Evolutionary conservation across 1,284 basidiomycete genomes (phyloP).

Genomic region (Tilletia walkeri): DNA sequence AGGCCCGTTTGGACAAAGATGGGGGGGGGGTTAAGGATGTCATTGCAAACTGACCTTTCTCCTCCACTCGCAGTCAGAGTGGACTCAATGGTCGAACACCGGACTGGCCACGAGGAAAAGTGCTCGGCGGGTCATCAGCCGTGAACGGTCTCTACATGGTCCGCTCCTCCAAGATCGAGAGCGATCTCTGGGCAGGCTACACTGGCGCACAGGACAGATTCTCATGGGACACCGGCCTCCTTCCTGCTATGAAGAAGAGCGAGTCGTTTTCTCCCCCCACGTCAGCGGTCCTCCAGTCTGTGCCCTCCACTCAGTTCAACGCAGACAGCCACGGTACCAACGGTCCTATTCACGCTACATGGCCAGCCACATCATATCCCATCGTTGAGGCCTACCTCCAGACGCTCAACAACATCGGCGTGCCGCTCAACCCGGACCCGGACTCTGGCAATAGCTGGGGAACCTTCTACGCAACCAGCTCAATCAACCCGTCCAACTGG

Average conservation of each 20-base stretch:
- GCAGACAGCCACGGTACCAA: constrained; percentile 29
- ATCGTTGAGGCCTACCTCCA: constrained; percentile 39
- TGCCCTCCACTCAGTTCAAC: constrained; percentile 29
- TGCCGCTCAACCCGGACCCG: constrained; percentile 26
- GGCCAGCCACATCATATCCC: constrained; percentile 36
- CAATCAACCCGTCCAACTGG: constrained; percentile 40
- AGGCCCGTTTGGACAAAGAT: too few species aligned
- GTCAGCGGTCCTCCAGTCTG: constrained; percentile 22
- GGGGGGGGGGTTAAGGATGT: too few species aligned
- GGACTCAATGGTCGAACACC: constrained; percentile 31
- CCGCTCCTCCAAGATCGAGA: constrained; percentile 46
- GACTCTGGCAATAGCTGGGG: constrained; percentile 44
- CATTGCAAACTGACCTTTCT: constrained; percentile 22
- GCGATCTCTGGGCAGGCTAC: constrained; percentile 38
- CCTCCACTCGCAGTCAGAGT: constrained; percentile 21
- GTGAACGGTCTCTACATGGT: constrained; percentile 58
- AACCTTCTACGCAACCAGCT: constrained; percentile 37
- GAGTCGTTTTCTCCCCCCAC: constrained; percentile 31
- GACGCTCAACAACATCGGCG: constrained; percentile 27
- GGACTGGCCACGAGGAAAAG: constrained; percentile 56
- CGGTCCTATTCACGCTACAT: constrained; percentile 39
- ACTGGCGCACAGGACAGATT: constrained; percentile 31
- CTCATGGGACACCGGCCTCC: constrained; percentile 34
- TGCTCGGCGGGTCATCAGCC: constrained; percentile 59
- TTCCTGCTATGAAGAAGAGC: constrained; percentile 39